phyloP scores from a whole-genome alignment of 164 flowering plant species.

The Nymphaea thermarum region DNA sequence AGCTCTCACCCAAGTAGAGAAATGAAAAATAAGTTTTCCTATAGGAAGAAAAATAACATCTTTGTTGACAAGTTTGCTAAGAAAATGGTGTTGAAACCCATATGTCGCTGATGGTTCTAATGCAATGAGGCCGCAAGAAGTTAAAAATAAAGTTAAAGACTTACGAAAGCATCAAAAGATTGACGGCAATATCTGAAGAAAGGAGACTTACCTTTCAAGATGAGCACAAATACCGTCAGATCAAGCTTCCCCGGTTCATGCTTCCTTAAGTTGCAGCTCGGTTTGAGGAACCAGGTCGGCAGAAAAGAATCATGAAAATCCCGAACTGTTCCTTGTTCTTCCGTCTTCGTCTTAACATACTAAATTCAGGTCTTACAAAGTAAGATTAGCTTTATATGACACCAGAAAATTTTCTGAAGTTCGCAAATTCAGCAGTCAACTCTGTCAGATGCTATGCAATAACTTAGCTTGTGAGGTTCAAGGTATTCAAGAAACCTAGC shows the following conservation, averaged over 20 bases:
- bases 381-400: not conserved
- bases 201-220: not conserved
- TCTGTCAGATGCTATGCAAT: not conserved
- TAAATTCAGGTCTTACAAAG: not conserved
- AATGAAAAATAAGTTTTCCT: not conserved
- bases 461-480: not conserved
- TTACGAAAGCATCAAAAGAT: not conserved
- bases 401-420: not conserved
- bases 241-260: not conserved
- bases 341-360: not conserved
- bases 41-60: not conserved
- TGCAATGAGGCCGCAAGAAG: too few species aligned
- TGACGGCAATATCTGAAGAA: not conserved
- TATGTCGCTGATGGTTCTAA: not conserved
- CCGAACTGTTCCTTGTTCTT: not conserved
- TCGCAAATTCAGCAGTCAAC: not conserved
- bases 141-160: too few species aligned
- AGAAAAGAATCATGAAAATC: not conserved
- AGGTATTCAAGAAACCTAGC: not conserved
- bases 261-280: not conserved
- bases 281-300: not conserved
- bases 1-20: not conserved
- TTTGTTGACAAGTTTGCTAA: not conserved
- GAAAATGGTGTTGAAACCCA: not conserved
- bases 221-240: not conserved